phyloP scores from a whole-genome alignment of 2,329 filamentous ascomycete species.

The Aspergillus pseudoviridinutans region DNA sequence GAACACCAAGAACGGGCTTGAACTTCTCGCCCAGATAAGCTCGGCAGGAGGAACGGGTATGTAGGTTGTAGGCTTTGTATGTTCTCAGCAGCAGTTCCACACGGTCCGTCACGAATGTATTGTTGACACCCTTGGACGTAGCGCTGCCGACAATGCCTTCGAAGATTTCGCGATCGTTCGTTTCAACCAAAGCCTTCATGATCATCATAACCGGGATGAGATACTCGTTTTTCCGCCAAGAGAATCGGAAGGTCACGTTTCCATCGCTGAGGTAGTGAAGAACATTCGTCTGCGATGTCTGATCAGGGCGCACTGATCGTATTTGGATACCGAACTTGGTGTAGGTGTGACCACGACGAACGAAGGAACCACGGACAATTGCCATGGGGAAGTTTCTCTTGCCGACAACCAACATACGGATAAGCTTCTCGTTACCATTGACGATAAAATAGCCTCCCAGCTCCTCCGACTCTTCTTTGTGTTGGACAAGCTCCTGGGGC shows the following conservation, averaged over 20 bases:
- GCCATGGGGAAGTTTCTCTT: constrained; percentile 93
- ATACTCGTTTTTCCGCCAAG: constrained; percentile 96
- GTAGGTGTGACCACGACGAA: constrained; percentile 80
- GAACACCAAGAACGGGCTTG: constrained; percentile 77
- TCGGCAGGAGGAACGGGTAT: constrained; percentile 75
- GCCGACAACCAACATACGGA: constrained; percentile 85
- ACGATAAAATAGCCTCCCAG: constrained; percentile 95
- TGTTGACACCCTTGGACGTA: constrained; percentile 71
- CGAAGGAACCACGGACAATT: constrained; percentile 85
- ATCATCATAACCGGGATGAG: constrained; percentile 97
- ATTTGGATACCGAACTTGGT: constrained; percentile 88
- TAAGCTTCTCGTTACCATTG: constrained; percentile 95
- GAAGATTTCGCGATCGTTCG: constrained; percentile 93
- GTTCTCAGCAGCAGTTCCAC: constrained; percentile 88
- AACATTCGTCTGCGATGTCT: constrained; percentile 96
- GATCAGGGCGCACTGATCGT: constrained; percentile 89
- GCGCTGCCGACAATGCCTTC: constrained; percentile 81
- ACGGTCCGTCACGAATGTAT: constrained; percentile 92
- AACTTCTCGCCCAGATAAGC: constrained; percentile 90
- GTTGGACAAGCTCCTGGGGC: constrained; percentile 74
- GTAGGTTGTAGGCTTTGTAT: constrained; percentile 85
- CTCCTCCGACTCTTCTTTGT: constrained; percentile 94
- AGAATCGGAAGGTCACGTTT: constrained; percentile 95
- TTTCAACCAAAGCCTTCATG: constrained; percentile 89
- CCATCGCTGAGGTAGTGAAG: constrained; percentile 94